Percentiles rank a stretch among this genome's conserved stretches.
phyloP scores from a whole-genome alignment of 257 asterid species.

The Mitragyna speciosa region DNA sequence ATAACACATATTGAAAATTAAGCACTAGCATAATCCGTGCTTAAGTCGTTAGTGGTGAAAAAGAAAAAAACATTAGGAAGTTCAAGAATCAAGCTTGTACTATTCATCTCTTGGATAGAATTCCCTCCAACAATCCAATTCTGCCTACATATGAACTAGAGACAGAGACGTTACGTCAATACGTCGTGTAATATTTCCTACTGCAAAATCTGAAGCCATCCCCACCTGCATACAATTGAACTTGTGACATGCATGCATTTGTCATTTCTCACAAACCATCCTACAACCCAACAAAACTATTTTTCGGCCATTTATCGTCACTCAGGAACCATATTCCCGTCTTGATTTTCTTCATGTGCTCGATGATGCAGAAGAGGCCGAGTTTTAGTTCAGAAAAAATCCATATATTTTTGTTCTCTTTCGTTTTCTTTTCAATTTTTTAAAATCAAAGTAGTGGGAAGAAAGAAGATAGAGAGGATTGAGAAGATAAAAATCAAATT shows the following conservation, averaged over 20 bases:
- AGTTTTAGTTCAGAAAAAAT: background rate
- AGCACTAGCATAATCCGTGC: background rate
- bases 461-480: too few relatives aligned
- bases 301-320: constrained; percentile 35
- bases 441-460: too few relatives aligned
- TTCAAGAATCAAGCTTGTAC: too few relatives aligned
- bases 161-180: background rate
- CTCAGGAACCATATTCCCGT: background rate
- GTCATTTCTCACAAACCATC: constrained; percentile 29
- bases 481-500: background rate
- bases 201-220: constrained; percentile 30
- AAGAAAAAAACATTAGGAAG: too few relatives aligned
- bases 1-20: too few relatives aligned
- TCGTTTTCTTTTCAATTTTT: too few relatives aligned
- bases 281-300: constrained; percentile 16
- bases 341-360: background rate
- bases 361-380: background rate
- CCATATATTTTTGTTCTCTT: background rate
- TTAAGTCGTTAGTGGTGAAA: background rate
- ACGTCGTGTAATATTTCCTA: constrained; percentile 30
- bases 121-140: background rate
- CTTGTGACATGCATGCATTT: constrained; percentile 40
- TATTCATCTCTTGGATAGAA: background rate
- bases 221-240: constrained; percentile 34
- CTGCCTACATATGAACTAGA: background rate